Conservation (phyloP, 352 stramenopile genomes). For the Peronospora belbahrii region DNA sequence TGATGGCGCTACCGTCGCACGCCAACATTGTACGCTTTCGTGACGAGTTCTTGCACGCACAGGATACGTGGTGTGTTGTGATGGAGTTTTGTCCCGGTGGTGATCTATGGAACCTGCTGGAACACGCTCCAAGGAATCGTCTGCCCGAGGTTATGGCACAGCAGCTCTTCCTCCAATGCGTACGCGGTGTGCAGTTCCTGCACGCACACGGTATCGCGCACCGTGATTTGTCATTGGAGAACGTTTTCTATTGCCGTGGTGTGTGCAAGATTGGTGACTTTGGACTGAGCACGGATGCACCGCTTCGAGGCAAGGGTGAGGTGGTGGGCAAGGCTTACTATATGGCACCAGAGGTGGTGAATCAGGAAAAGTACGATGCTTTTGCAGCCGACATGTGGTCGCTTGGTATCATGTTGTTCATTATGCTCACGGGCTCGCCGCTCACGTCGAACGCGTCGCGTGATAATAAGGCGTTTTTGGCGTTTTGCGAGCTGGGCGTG, state of each 20-base stretch:
- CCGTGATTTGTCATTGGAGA: conserved; percentile 48
- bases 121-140: conserved; percentile 15
- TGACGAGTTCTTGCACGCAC: conserved; percentile 33
- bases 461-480: conserved; percentile 29
- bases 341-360: conserved; percentile 50
- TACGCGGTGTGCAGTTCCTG: conserved; percentile 27
- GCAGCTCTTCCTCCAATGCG: conserved; percentile 27
- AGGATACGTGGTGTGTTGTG: conserved; percentile 38
- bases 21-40: conserved; percentile 37
- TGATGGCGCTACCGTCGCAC: conserved; percentile 25
- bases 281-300: conserved; percentile 31
- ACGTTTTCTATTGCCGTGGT: conserved; percentile 30
- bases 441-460: conserved; percentile 25
- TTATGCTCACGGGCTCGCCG: conserved; percentile 52
- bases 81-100: conserved; percentile 47
- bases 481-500: conserved; percentile 33
- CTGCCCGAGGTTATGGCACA: conserved; percentile 18
- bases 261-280: conserved; percentile 51
- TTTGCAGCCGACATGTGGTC: conserved; percentile 54
- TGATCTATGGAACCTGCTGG: conserved; percentile 34
- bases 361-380: conserved; percentile 29
- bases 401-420: conserved; percentile 55
- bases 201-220: conserved; percentile 37
- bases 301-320: conserved; percentile 10
- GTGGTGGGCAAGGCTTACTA: conserved; percentile 44